These are phyloP conservation scores for Fagopyrum tataricum DNA, from an alignment of 148 eudicot genomes.

Conservation along the genomic window DNA sequence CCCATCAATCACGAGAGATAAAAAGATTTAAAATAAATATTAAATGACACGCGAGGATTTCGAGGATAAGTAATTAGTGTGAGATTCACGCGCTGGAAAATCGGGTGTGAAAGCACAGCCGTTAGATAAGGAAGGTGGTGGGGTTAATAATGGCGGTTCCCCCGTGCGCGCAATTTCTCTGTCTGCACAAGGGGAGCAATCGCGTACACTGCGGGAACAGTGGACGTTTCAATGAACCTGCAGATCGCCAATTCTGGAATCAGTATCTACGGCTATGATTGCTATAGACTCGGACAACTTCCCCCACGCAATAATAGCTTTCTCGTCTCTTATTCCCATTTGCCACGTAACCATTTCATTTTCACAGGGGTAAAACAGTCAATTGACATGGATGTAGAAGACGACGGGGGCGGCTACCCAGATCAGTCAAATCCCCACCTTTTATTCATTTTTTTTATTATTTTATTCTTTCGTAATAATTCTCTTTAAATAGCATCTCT, in stretches of 20 bases:
- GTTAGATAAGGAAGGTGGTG: constrained; percentile 13
- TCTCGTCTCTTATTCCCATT: neutral
- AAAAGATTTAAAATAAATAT: neutral
- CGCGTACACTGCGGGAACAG: neutral
- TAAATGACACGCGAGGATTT: too few relatives aligned
- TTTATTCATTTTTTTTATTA: neutral
- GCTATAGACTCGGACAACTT: neutral
- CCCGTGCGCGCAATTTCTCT: constrained; percentile 14
- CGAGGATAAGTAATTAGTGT: neutral
- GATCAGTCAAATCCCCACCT: constrained; percentile 14
- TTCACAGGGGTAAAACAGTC: neutral
- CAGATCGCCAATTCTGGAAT: neutral
- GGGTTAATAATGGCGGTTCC: constrained; percentile 1
- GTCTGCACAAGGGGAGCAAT: constrained; percentile 3
- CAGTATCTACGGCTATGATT: constrained; percentile 1
- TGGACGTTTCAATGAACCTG: neutral
- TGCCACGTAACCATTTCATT: neutral
- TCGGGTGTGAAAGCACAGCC: constrained; percentile 1
- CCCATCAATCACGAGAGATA: constrained; percentile 10
- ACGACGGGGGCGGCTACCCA: constrained; percentile 16
- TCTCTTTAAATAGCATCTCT: neutral
- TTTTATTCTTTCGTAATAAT: neutral
- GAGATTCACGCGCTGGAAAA: neutral
- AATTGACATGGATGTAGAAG: neutral
- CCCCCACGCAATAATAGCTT: constrained; percentile 3